Percentiles rank a stretch among this genome's conserved stretches.
phyloP scores from a whole-genome alignment of 2,329 filamentous ascomycete genomes.

The Magnaporthales sp. region DNA sequence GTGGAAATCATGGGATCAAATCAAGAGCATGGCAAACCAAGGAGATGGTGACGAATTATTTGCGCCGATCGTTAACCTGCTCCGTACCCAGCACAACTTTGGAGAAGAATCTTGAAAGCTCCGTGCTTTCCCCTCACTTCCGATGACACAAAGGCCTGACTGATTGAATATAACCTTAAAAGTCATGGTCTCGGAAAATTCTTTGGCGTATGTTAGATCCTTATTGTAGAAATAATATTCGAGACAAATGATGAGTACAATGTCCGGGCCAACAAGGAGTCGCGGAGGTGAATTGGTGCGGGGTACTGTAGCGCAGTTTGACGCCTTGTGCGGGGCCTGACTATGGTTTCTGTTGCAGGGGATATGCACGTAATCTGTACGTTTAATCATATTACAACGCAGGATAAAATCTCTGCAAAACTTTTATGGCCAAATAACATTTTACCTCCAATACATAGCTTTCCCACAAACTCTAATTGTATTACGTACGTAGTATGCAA shows the following conservation, averaged over 20 bases:
- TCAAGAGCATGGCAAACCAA: slow-evolving; percentile 21
- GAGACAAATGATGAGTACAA: background rate
- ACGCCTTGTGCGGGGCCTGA: background rate
- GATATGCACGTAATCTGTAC: too few relatives aligned
- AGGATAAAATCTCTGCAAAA: too few relatives aligned
- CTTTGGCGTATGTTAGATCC: background rate
- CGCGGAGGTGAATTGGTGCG: too few relatives aligned
- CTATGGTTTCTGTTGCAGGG: too few relatives aligned
- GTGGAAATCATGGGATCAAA: slow-evolving; percentile 36
- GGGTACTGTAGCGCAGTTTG: background rate
- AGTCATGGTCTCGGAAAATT: background rate
- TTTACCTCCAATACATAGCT: too few relatives aligned
- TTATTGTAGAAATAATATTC: background rate
- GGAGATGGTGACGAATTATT: slow-evolving; percentile 20
- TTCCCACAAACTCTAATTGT: too few relatives aligned
- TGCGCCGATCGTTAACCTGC: slow-evolving; percentile 27
- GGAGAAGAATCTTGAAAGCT: slow-evolving; percentile 5
- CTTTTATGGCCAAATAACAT: too few relatives aligned
- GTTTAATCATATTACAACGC: too few relatives aligned
- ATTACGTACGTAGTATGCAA: too few relatives aligned
- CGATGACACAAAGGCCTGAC: background rate
- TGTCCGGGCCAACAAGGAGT: background rate
- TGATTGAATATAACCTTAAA: background rate
- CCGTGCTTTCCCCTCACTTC: background rate
- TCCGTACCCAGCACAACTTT: slow-evolving; percentile 17